These are phyloP conservation scores for Fusarium pseudograminearum DNA, from an alignment of 2,329 filamentous ascomycete species.

Conservation along the genomic window DNA sequence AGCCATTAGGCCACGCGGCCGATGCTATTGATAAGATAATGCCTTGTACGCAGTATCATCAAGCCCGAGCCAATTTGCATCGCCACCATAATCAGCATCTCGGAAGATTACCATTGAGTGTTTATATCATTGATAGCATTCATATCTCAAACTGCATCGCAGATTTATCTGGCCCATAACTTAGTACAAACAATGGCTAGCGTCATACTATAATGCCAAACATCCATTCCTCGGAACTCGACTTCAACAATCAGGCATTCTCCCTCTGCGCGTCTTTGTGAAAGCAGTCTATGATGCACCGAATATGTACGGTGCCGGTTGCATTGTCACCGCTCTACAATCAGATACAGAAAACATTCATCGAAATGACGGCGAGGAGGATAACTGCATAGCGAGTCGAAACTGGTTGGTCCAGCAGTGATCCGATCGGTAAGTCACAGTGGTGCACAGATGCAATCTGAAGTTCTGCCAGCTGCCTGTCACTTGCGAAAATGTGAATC, in stretches of 20 bases:
- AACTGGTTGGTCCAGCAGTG: background rate
- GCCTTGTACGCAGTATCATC: accelerated
- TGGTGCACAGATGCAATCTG: background rate
- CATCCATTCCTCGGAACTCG: background rate
- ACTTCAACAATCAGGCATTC: background rate
- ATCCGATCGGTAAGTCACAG: background rate
- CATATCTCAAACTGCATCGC: background rate
- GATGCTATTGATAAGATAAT: background rate
- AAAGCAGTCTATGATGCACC: background rate
- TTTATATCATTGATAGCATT: too few relatives aligned
- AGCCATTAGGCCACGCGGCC: background rate
- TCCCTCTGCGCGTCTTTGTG: background rate
- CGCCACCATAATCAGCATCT: too few relatives aligned
- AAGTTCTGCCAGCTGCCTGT: background rate
- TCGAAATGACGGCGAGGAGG: background rate
- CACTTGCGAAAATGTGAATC: accelerated
- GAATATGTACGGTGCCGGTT: background rate
- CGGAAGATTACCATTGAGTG: too few relatives aligned
- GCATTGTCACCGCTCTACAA: accelerated
- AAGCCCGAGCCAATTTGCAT: too few relatives aligned
- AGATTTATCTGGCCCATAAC: background rate
- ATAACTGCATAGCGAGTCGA: accelerated
- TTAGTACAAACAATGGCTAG: background rate
- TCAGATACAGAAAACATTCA: accelerated
- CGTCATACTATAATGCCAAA: background rate